Evolutionary conservation across 495 filamentous ascomycete species (phyloP), one percentile per base, ranked within the genome.

Genomic region (Tuber indicum): DNA sequence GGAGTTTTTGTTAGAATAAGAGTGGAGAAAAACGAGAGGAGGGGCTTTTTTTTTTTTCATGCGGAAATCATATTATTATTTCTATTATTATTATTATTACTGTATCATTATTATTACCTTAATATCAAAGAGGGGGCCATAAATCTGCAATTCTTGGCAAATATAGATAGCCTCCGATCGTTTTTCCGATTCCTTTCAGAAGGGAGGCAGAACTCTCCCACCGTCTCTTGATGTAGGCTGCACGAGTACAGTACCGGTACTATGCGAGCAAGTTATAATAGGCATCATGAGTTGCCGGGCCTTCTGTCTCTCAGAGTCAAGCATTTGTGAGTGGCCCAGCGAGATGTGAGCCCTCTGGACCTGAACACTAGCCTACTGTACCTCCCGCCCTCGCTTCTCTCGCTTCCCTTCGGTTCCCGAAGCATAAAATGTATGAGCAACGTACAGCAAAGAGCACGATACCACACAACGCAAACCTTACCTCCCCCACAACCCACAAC

Each of bases 111-210:
- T 45, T 45, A 47, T 23, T 7, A 49, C 7, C 7, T 41, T 41
- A 41, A 41, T 41, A 14, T 32, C 26, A 19, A 12, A 32, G 52
- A 14, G 52, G 26, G 52, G n/a, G 58, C 26, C 26, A 66, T 32
- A 26, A 32, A 66, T 66, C 32, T 36, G 14, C 5, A 66, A 32
- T 66, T 32, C 58, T 66, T 66, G 58, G 58, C 58, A 66, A 19
- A 66, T 66, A 66, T 66, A 36, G 58, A 66, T 36, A 36, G 26
- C 58, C 26, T 66, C 58, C 58, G 58, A 66, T 66, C 58, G 58
- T 36, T 66, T 66, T 36, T 36, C 26, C 58, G 58, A 66, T 66
- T 66, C 58, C 4, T 32, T 66, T 66, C 52, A 36, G 14, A 66
- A 10, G 58, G 23, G 23, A 66, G 58, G 58, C 26, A 66, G 26